Evolutionary conservation across 352 stramenopile genomes (phyloP), one percentile per base, ranked within the genome.

Genomic region (Phytophthora kernoviae): DNA sequence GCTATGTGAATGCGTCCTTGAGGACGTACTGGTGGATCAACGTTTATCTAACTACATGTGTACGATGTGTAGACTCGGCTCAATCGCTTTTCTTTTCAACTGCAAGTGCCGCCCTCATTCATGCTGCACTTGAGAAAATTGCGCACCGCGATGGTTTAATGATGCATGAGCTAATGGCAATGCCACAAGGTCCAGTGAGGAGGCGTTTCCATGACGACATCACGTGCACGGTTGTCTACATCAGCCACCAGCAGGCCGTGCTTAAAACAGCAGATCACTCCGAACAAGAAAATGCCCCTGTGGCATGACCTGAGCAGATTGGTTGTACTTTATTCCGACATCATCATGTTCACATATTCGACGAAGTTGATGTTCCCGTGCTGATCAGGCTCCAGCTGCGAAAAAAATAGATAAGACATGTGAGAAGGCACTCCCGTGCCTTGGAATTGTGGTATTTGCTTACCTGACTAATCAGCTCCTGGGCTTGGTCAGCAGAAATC

Each of bases 331-430:
- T 83, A 91, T 70, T 94, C 80, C 12, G 75, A 83, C 91, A 98
- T 97, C 91, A 98, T 98, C 84, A 98, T 98, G 62, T 97, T 97
- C 9, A 98, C 87, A 65, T 98, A 98, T 47, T 97, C 90, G 15
- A 93, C 55, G 62, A 97, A 98, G 73, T 98, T 96, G 64, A 98
- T 95, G 60, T 96, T 86, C 17, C 91, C 93, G 40, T 97, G 83
- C 42, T 88, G 79, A 56, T 98, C 93, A 17, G 88, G 88, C 57
- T 98, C 91, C 3, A 98, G 74, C 86, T 98, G 36, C 20, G 15
- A 33, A 50, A 45, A 56, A 18, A 59, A 26, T 64, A 43, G 32
- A 20, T 43, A n/a, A n/a, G n/a, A n/a, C n/a, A n/a, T n/a, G n/a
- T n/a, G n/a, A n/a, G n/a, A n/a, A n/a, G n/a, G n/a, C 27, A 52